These are phyloP conservation scores for Insectozyma bohioensis DNA, from an alignment of 1,139 yeast genomes.

Conservation along the genomic window DNA sequence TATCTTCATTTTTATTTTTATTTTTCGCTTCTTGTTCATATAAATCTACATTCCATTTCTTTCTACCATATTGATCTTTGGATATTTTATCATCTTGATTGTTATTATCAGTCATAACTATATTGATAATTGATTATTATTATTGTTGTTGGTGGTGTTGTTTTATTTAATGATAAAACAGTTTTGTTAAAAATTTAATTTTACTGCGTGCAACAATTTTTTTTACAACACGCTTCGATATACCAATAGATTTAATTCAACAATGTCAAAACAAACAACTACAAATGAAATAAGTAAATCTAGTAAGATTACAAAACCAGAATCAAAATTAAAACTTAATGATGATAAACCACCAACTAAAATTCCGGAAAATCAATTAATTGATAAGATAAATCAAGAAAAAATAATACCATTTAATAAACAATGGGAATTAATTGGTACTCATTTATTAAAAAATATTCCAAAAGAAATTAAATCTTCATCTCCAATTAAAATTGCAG, in stretches of 20 bases:
- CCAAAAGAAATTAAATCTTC: constrained; percentile 19
- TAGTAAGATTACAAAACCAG: too few relatives aligned
- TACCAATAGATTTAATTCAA: too few relatives aligned
- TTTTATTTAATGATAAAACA: too few relatives aligned
- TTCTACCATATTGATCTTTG: constrained; percentile 58
- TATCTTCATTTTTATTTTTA: constrained; percentile 12
- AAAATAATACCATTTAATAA: constrained; percentile 5
- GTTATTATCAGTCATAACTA: too few relatives aligned
- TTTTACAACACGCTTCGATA: too few relatives aligned
- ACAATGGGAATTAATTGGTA: constrained; percentile 32
- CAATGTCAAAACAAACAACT: too few relatives aligned
- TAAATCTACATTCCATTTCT: constrained; percentile 69
- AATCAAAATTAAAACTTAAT: too few relatives aligned
- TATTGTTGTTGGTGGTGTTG: not conserved
- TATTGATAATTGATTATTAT: too few relatives aligned
- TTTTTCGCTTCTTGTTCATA: constrained; percentile 50
- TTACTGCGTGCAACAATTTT: too few relatives aligned
- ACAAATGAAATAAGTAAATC: too few relatives aligned
- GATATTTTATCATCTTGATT: constrained; percentile 18
- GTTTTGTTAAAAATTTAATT: not conserved
- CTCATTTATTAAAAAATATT: constrained; percentile 33
- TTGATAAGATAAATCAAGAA: not conserved
- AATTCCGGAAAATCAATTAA: too few relatives aligned
- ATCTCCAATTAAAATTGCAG: constrained; percentile 46
- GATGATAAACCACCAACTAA: too few relatives aligned